Conservation (phyloP, 371 early-diverging fungal genomes). For the Haplosporangium sp. region DNA sequence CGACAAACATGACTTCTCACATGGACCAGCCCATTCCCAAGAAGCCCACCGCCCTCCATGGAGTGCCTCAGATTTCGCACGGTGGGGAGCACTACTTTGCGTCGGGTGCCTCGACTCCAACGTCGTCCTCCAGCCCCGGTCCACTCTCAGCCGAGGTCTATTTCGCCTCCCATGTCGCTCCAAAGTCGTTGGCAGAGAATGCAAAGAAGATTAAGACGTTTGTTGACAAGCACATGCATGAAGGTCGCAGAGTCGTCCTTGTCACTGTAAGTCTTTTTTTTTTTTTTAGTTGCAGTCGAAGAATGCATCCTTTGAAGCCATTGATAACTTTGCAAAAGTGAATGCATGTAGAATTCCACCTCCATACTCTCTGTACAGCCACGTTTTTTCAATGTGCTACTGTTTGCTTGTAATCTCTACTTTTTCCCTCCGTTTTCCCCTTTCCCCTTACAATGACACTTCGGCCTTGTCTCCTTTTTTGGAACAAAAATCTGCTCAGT, state of each 20-base stretch:
- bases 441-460: too few species aligned
- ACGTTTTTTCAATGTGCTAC: too few species aligned
- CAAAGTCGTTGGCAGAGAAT: conserved; percentile 74
- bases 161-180: conserved; percentile 82
- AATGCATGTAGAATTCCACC: too few species aligned
- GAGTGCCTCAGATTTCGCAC: conserved; percentile 6
- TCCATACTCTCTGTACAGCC: too few species aligned
- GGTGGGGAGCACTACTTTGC: background rate
- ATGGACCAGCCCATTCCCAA: conserved; percentile 34
- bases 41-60: conserved; percentile 23
- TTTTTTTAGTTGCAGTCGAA: background rate
- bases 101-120: conserved; percentile 41
- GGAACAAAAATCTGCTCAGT: too few species aligned
- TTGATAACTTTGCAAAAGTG: too few species aligned
- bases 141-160: conserved; percentile 62
- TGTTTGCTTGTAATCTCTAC: too few species aligned
- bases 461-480: too few species aligned
- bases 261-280: conserved; percentile 72
- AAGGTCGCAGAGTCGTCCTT: conserved; percentile 77
- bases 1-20: conserved; percentile 12
- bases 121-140: conserved; percentile 39
- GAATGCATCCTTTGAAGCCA: background rate
- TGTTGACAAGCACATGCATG: conserved; percentile 69
- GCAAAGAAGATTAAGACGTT: conserved; percentile 74
- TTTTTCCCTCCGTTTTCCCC: too few species aligned